Evolutionary conservation across 225 moss, liverwort and hornwort species (phyloP).

Genomic region (Physcomitrellopsis africana): DNA sequence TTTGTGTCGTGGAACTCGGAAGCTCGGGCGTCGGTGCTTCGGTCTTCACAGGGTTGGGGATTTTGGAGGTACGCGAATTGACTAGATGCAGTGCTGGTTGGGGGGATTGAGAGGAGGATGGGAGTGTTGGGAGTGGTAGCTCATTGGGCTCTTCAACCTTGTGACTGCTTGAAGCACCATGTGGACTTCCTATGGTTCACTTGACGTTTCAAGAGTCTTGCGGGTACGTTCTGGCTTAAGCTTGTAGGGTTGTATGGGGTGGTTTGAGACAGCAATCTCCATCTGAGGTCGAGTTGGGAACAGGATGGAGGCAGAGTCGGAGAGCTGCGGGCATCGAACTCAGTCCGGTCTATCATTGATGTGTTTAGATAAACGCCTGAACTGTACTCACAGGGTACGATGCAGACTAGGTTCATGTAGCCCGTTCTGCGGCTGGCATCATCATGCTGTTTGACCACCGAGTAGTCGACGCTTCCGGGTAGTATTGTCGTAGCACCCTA

Average conservation of each 20-base stretch:
- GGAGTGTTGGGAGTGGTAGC: background rate
- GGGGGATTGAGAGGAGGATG: slow-evolving; percentile 2
- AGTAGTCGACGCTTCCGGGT: slow-evolving; percentile 37
- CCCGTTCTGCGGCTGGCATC: slow-evolving; percentile 30
- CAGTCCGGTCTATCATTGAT: background rate
- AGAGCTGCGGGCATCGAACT: slow-evolving; percentile 25
- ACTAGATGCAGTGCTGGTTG: background rate
- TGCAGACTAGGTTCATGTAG: slow-evolving; percentile 18
- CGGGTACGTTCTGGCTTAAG: background rate
- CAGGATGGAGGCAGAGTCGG: slow-evolving; percentile 30
- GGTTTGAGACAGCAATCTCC: background rate
- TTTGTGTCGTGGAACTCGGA: slow-evolving; percentile 40
- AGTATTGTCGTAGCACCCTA: slow-evolving; percentile 10
- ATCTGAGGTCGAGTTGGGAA: background rate
- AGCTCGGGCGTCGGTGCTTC: slow-evolving; percentile 12
- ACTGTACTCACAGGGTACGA: slow-evolving; percentile 19
- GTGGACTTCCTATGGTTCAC: background rate
- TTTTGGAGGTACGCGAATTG: slow-evolving; percentile 37
- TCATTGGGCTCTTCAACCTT: background rate
- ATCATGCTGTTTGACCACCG: slow-evolving; percentile 22
- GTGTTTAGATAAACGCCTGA: slow-evolving; percentile 8
- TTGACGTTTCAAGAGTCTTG: background rate
- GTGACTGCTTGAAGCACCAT: background rate
- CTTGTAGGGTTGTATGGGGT: slow-evolving; percentile 24
- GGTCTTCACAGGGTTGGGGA: background rate